Evolutionary conservation across 192 early-diverging fungal species (phyloP), one percentile per base, ranked within the genome.

Genomic region (Backusella mclennaniae): DNA sequence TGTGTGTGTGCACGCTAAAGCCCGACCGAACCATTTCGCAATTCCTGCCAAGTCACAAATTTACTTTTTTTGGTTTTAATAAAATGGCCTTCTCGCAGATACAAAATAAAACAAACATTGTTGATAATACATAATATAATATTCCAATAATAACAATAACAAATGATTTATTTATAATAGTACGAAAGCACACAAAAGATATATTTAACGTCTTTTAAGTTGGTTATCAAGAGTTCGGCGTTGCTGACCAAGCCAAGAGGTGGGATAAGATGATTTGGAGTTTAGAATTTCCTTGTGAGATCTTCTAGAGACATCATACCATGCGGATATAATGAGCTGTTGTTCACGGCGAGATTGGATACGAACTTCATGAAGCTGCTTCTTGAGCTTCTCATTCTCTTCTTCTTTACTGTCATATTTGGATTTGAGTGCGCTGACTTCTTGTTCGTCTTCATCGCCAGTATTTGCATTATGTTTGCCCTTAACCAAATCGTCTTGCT

Each of bases 261-360:
- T 84, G 0, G 90, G 90, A n/a, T 84, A 82, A 81, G 77, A 80
- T 41, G 44, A 44, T 66, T 85, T 85, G 73, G 75, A 84, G 66
- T 80, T 86, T 69, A 84, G 85, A 73, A 86, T 87, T 72, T 94
- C 90, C 52, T 82, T 81, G 49, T 85, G 80, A 66, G 80, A 78
- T 73, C 79, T 86, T 31, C 78, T 76, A 19, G 79, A 81, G 19
- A 90, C 71, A 73, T 92, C 87, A 75, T 91, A 88, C 91, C 91
- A 98, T 8, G 96, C 95, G 15, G 93, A 94, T 41, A 91, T 85
- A 76, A 98, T 93, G 56, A 96, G 83, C 68, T 86, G 86, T 74
- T 95, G 92, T 78, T 98, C 96, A 36, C 93, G 89, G 76, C 85
- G 85, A 67, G 86, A 87, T 79, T 92, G 92, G 29, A 86, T 80